phyloP scores from a whole-genome alignment of 2,329 filamentous ascomycete species.

The Alternaria longipes region DNA sequence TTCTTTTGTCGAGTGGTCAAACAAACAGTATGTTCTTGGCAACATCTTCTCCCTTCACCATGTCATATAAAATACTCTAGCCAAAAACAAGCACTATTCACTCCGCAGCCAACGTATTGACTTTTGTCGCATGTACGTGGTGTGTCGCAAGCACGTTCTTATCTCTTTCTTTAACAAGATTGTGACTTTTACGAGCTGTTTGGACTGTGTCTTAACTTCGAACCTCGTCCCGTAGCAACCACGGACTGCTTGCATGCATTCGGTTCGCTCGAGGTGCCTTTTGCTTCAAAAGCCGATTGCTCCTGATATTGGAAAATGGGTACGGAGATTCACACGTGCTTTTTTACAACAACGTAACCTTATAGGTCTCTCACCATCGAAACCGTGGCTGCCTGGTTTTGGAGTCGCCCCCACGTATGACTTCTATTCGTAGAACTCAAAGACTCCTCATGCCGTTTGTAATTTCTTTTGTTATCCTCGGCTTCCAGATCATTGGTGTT shows the following conservation, averaged over 20 bases:
- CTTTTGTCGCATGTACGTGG: neutral
- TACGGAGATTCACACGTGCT: neutral
- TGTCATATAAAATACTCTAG: slow-evolving; percentile 7
- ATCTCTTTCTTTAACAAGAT: neutral
- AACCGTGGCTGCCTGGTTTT: neutral
- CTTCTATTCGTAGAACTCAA: neutral
- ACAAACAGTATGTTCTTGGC: slow-evolving; percentile 7
- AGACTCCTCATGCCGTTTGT: neutral
- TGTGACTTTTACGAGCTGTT: neutral
- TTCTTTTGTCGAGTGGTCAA: slow-evolving; percentile 6
- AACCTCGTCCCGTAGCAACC: neutral
- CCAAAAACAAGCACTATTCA: slow-evolving; percentile 1
- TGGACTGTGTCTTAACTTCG: neutral
- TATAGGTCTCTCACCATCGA: neutral
- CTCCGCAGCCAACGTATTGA: neutral
- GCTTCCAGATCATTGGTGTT: neutral
- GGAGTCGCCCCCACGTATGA: neutral
- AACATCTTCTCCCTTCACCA: slow-evolving; percentile 6
- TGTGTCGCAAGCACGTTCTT: neutral
- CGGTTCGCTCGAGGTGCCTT: neutral
- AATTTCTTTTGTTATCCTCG: neutral
- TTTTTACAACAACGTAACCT: neutral
- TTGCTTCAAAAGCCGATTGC: neutral
- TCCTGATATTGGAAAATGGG: neutral
- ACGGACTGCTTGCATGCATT: neutral